Evolutionary conservation across 768 basidiomycete species (phyloP), one percentile per base, ranked within the genome.

Genomic region (Amanita fuliginea): DNA sequence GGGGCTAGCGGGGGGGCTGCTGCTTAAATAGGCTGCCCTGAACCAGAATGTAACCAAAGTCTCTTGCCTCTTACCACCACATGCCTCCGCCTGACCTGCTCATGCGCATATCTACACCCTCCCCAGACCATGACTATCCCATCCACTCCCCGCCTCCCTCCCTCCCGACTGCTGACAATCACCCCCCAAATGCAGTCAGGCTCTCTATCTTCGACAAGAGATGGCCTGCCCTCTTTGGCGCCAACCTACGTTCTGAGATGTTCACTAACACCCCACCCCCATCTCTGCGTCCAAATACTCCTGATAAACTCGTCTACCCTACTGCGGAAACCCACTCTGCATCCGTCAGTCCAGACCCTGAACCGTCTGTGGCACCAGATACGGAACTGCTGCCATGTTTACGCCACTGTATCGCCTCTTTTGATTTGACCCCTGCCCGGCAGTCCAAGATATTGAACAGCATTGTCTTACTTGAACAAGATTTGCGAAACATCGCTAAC

Each of bases 31-130:
- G 10, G 30, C 30, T 28, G 28, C 28, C 28, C 28, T 28, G 28
- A 28, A 8, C 28, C 9, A 28, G 28, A 28, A 28, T 28, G 28
- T 28, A 28, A 28, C 9, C 10, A 30, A 30, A 10, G 30, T 30
- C 30, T 9, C 30, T 30, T 30, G 30, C 30, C 10, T 30, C 30
- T 11, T 30, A 30, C 30, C 30, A 30, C 30, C 30, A 10, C 30
- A 30, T 30, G 30, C 30, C 30, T 30, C 61, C 65, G 51, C 78
- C 80, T 0, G 62, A 66, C 11, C 63, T 83, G 16, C 66, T 82
- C 22, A 70, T 67, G 53, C 75, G 81, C 19, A 64, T 82, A 32
- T 68, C 73, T 28, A 58, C 60, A 34, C 57, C 64, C 2, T 58
- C 64, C 37, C 57, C 64, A 19, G 60, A 61, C 37, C 41, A 54